phyloP scores from a whole-genome alignment of 2,329 filamentous ascomycete genomes.

The Nigrograna mackinnonii region DNA sequence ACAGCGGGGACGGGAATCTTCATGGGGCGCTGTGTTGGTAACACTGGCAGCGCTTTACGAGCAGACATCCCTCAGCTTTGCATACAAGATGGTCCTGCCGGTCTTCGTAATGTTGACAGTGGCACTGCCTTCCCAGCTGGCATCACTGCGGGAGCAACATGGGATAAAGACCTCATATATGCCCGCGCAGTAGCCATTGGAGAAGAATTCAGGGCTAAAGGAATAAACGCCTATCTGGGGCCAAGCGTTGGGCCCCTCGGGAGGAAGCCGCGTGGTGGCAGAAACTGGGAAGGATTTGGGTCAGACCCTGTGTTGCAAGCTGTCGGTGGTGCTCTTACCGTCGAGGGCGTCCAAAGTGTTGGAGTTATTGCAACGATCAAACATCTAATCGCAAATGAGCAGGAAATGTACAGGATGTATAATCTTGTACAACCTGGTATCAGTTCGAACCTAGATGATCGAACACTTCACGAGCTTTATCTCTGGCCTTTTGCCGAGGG shows the following conservation, averaged over 20 bases:
- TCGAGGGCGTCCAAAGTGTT: slow-evolving; percentile 72
- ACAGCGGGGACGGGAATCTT: slow-evolving; percentile 71
- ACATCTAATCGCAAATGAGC: slow-evolving; percentile 77
- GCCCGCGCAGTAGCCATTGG: slow-evolving; percentile 70
- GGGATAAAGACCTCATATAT: slow-evolving; percentile 73
- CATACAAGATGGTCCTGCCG: slow-evolving; percentile 69
- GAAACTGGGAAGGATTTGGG: slow-evolving; percentile 77
- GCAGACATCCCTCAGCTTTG: slow-evolving; percentile 71
- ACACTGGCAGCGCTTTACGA: slow-evolving; percentile 71
- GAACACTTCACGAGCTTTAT: slow-evolving; percentile 78
- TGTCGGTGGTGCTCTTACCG: slow-evolving; percentile 75
- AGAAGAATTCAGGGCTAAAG: slow-evolving; percentile 73
- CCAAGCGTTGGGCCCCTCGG: slow-evolving; percentile 73
- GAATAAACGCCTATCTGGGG: slow-evolving; percentile 71
- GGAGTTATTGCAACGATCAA: slow-evolving; percentile 74
- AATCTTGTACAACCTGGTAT: slow-evolving; percentile 38
- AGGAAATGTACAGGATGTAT: slow-evolving; percentile 58
- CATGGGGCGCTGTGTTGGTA: slow-evolving; percentile 75
- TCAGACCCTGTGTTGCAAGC: slow-evolving; percentile 72
- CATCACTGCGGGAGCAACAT: slow-evolving; percentile 77
- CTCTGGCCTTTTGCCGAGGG: slow-evolving; percentile 85
- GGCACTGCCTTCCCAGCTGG: slow-evolving; percentile 80
- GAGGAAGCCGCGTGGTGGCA: slow-evolving; percentile 63
- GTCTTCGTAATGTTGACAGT: slow-evolving; percentile 63
- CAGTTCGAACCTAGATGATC: slow-evolving; percentile 71